Conservation (phyloP, 768 basidiomycete species). For the Amanita jacksonii region DNA sequence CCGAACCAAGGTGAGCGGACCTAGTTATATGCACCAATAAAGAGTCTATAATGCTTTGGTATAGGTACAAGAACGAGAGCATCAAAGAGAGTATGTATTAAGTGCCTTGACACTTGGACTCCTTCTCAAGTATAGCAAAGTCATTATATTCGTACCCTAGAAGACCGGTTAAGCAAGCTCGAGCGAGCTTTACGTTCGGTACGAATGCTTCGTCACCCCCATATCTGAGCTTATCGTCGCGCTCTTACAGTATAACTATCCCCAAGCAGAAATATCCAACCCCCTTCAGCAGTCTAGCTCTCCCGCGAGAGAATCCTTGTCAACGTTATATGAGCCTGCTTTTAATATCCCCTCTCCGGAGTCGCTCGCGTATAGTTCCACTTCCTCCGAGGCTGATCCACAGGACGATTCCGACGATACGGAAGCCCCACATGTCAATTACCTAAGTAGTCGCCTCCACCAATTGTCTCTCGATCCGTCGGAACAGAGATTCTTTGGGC, state of each 20-base stretch:
- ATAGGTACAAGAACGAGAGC: constrained; percentile 20
- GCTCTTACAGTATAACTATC: neutral
- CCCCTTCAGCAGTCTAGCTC: too few species aligned
- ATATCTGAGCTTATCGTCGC: neutral
- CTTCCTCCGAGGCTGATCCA: constrained; percentile 7
- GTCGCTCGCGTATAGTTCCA: constrained; percentile 8
- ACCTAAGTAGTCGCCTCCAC: constrained; percentile 23
- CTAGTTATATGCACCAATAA: neutral
- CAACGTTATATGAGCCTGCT: constrained; percentile 8
- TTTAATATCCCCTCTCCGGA: constrained; percentile 12
- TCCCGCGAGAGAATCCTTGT: too few species aligned
- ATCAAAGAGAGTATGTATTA: constrained; percentile 23
- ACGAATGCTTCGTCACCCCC: neutral
- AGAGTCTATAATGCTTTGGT: neutral
- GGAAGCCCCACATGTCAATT: constrained; percentile 24
- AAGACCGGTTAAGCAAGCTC: constrained; percentile 22
- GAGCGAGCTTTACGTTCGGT: constrained; percentile 20
- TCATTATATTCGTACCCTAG: constrained; percentile 23
- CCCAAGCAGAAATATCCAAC: neutral
- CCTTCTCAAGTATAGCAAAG: neutral
- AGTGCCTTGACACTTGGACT: neutral
- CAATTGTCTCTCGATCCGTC: constrained; percentile 20
- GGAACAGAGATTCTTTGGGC: constrained; percentile 32
- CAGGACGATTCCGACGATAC: constrained; percentile 9
- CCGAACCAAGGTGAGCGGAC: constrained; percentile 33